Conservation (phyloP, 169 alveolate species). For the Babesia caballi region DNA sequence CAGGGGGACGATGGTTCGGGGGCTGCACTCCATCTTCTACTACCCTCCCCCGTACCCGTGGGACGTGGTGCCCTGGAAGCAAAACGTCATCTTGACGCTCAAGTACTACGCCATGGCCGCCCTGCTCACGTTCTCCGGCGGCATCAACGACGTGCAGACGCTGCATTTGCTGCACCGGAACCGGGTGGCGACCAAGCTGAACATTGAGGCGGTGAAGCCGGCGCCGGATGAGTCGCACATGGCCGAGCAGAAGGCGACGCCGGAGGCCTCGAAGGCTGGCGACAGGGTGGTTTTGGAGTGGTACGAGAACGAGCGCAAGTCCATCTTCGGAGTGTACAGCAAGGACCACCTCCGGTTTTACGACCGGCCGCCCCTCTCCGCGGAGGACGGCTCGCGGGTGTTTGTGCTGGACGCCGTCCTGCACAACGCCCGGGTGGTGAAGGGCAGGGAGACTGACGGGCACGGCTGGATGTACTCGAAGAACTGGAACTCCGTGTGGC, state of each 20-base stretch:
- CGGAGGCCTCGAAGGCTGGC: not conserved
- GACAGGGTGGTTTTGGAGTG: conserved; percentile 9
- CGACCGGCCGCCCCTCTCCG: conserved; percentile 40
- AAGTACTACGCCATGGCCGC: conserved; percentile 23
- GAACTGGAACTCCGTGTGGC: conserved; percentile 49
- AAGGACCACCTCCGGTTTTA: conserved; percentile 37
- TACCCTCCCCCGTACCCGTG: conserved; percentile 56
- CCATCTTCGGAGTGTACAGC: conserved; percentile 45
- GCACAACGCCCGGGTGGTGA: conserved; percentile 9
- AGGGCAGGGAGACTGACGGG: conserved; percentile 41
- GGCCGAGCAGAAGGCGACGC: not conserved
- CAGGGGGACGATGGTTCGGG: conserved; percentile 16
- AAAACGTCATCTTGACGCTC: conserved; percentile 41
- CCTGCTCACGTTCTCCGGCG: conserved; percentile 52
- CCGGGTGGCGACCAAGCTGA: conserved; percentile 37
- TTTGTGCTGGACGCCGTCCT: conserved; percentile 11
- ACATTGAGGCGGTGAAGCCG: conserved; percentile 17
- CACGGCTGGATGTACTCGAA: conserved; percentile 62
- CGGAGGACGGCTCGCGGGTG: conserved; percentile 46
- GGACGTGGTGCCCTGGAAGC: conserved; percentile 32
- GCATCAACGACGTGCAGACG: conserved; percentile 34
- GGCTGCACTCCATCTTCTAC: conserved; percentile 42
- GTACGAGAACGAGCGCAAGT: conserved; percentile 64
- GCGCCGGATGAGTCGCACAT: not conserved
- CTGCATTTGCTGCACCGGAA: conserved; percentile 60